Conservation (phyloP, 1,284 basidiomycete genomes). For the Veloporphyrellus conicus region DNA sequence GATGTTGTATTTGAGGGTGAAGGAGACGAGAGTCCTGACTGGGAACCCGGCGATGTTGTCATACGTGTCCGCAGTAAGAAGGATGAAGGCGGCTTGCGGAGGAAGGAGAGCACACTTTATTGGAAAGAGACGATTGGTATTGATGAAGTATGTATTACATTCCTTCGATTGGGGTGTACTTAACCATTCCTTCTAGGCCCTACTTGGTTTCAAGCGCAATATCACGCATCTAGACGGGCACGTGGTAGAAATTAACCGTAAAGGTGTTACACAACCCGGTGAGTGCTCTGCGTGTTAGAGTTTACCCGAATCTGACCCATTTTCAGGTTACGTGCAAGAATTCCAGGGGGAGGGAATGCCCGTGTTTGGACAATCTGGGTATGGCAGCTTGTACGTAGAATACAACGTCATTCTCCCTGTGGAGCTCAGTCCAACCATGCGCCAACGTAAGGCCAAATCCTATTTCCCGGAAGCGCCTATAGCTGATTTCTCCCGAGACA, state of each 20-base stretch:
- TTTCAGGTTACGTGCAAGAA: conserved; percentile 71
- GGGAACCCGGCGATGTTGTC: conserved; percentile 88
- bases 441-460: conserved; percentile 54
- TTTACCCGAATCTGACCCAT: conserved; percentile 1
- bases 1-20: conserved; percentile 91
- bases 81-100: conserved; percentile 73
- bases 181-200: conserved; percentile 49
- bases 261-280: conserved; percentile 88
- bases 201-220: conserved; percentile 79
- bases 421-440: conserved; percentile 59
- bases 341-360: conserved; percentile 90
- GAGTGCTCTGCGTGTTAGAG: conserved; percentile 12
- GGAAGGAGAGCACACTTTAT: conserved; percentile 85
- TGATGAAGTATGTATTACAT: conserved; percentile 68
- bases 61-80: conserved; percentile 75
- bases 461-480: not conserved
- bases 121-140: conserved; percentile 87
- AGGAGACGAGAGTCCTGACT: conserved; percentile 89
- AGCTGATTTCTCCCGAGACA: conserved; percentile 15
- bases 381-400: conserved; percentile 86
- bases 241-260: conserved; percentile 64
- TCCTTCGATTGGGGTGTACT: not conserved
- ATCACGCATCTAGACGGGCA: conserved; percentile 89
- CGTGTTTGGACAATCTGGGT: conserved; percentile 52
- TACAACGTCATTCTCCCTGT: conserved; percentile 85